Base-by-base conservation (phyloP, 2,329 filamentous ascomycete genomes). In the Beauveria rudraprayagi region DNA sequence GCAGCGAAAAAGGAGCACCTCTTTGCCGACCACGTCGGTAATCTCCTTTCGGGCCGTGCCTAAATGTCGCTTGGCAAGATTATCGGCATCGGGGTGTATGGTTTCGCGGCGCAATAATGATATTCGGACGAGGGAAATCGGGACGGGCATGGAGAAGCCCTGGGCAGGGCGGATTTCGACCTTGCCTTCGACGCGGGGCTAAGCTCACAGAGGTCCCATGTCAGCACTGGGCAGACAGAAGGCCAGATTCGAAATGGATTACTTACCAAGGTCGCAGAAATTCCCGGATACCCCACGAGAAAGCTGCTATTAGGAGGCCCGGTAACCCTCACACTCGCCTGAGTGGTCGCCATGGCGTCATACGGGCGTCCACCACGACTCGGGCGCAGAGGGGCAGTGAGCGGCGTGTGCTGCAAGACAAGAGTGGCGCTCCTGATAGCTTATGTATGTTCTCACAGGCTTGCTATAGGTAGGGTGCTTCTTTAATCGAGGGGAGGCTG, bases 241-340 rank as follows among this genome's bases (percentile, higher is more conserved):
- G 17, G 26, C 19, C 7, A 47, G 10, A 26, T 52, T 57, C 60
- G 62, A 58, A 61, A 53, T 61, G 51, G 60, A 58, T 51, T 52
- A 85, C 91, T 77, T 83, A 97, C 92, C 84, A 97, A 77, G 43
- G 94, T 99, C 70, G 94, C 94, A 61, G 93, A 97, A 75, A 99
- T 97, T 68, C 94, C 94, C 61, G 94, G 94, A 76, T 97, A 99
- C 69, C 94, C 94, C 68, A 97, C 91, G 66, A 97, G 83, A 73
- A 96, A 97, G 77, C 90, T 94, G 77, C 91, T 94, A 78, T 99
- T 99, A 69, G 94, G 92, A 73, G 92, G 92, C 73, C 94, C 94
- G 67, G 92, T 96, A 77, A 99, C 92, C 83, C 94, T 89, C 79
- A 99, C 94, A 76, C 70, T 75, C 65, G 74, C 73, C 62, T 72